These are phyloP conservation scores for Dryas alaskensis DNA, from an alignment of 306 rosid genomes.

Conservation along the genomic window DNA sequence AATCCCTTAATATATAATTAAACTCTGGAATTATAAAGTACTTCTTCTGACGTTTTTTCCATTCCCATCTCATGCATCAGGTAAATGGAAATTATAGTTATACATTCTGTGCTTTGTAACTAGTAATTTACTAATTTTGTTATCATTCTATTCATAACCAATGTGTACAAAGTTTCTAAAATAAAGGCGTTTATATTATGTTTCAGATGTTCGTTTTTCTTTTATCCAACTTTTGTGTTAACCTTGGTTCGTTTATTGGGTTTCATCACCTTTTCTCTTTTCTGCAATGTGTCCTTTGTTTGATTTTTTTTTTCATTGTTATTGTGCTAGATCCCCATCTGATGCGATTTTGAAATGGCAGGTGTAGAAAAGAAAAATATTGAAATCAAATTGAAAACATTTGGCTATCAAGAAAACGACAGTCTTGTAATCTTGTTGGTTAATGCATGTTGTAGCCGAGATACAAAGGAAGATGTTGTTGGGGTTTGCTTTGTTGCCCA, in stretches of 20 bases:
- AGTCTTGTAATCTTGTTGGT: conserved; percentile 39
- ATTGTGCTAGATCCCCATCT: not conserved
- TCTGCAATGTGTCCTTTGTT: not conserved
- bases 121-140: not conserved
- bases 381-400: conserved; percentile 42
- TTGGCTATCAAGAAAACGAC: conserved; percentile 24
- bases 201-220: not conserved
- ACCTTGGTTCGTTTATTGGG: not conserved
- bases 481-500: conserved; percentile 42
- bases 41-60: not conserved
- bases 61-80: not conserved
- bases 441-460: conserved; percentile 46
- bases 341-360: conserved; percentile 20
- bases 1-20: not conserved
- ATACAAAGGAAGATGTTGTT: conserved; percentile 32
- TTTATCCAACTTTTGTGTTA: not conserved
- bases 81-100: not conserved
- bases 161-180: not conserved
- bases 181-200: not conserved
- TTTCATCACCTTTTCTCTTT: not conserved
- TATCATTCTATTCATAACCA: not conserved
- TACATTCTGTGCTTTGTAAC: not conserved
- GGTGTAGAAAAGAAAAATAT: conserved; percentile 37
- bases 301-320: not conserved
- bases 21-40: not conserved